Evolutionary conservation across 208 protist species (phyloP).

Genomic region (Leishmania turanica): DNA sequence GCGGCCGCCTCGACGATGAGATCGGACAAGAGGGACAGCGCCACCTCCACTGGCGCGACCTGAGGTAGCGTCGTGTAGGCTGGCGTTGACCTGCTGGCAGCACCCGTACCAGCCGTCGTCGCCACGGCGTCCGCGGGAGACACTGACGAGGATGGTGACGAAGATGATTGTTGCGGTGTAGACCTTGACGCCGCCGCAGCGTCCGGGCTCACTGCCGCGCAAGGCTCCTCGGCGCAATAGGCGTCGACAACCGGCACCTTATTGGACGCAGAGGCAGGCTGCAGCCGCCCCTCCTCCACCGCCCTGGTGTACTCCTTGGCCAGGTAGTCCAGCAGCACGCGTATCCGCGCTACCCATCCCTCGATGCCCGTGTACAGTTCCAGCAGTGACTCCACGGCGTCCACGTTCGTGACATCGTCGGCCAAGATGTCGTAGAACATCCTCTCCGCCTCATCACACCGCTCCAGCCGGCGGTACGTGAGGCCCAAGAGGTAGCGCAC

Average conservation of each 20-base stretch:
- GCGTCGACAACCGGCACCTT: background rate
- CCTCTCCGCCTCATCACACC: conserved; percentile 49
- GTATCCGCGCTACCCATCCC: conserved; percentile 38
- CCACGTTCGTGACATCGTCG: conserved; percentile 50
- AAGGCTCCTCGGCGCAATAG: background rate
- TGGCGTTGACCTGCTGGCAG: background rate
- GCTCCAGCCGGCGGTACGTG: conserved; percentile 44
- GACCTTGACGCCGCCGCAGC: background rate
- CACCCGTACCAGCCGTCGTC: background rate
- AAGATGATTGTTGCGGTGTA: background rate
- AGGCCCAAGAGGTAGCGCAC: conserved; percentile 71
- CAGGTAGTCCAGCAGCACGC: conserved; percentile 58
- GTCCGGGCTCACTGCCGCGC: background rate
- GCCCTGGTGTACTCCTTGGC: conserved; percentile 25
- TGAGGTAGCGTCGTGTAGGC: conserved; percentile 8
- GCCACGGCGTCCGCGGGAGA: background rate
- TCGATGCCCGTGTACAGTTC: conserved; percentile 70
- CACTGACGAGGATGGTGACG: background rate
- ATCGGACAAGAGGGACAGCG: conserved; percentile 63
- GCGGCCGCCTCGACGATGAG: conserved; percentile 63
- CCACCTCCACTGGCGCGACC: conserved; percentile 45
- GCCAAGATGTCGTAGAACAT: conserved; percentile 50
- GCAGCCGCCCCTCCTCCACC: conserved; percentile 17
- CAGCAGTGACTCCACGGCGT: conserved; percentile 75
- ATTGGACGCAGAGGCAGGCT: background rate